phyloP scores from a whole-genome alignment of 2,329 filamentous ascomycete genomes.

The Fusarium torulosum region DNA sequence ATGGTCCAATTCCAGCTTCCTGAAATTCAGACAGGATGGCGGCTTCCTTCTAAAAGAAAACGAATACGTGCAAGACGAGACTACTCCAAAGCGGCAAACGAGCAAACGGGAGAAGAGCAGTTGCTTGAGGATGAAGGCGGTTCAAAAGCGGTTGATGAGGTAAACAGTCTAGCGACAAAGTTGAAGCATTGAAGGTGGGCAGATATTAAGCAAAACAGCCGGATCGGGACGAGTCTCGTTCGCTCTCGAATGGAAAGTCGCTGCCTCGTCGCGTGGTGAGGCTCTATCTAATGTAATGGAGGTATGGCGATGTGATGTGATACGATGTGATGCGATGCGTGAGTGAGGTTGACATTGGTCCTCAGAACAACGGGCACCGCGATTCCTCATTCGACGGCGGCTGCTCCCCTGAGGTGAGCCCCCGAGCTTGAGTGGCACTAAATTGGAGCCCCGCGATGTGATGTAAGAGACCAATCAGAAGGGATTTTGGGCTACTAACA shows the following conservation, averaged over 20 bases:
- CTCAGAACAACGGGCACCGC: constrained; percentile 35
- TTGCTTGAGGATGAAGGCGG: constrained; percentile 29
- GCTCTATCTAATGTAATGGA: constrained; percentile 31
- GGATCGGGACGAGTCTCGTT: constrained; percentile 18
- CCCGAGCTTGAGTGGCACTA: constrained; percentile 43
- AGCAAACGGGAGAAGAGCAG: constrained; percentile 23
- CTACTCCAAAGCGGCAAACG: constrained; percentile 18
- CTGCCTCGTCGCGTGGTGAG: constrained; percentile 29
- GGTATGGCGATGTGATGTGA: constrained; percentile 32
- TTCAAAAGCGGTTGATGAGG: constrained; percentile 29
- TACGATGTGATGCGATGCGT: constrained; percentile 39
- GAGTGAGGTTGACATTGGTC: constrained; percentile 42
- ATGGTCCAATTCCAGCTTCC: constrained; percentile 53
- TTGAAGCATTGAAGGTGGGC: constrained; percentile 35
- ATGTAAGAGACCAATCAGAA: constrained; percentile 34
- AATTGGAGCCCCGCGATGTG: constrained; percentile 45
- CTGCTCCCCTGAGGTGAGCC: constrained; percentile 45
- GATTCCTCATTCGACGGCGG: constrained; percentile 46
- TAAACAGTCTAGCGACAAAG: constrained; percentile 28
- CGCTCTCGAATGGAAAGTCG: constrained; percentile 17
- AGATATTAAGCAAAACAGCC: constrained; percentile 17
- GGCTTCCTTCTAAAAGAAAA: constrained; percentile 47
- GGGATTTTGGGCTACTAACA: constrained; percentile 2
- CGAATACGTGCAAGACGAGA: constrained; percentile 14
- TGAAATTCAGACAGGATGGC: constrained; percentile 56